phyloP scores from a whole-genome alignment of 1,284 basidiomycete genomes.

The Cryptococcus jaspeensis region DNA sequence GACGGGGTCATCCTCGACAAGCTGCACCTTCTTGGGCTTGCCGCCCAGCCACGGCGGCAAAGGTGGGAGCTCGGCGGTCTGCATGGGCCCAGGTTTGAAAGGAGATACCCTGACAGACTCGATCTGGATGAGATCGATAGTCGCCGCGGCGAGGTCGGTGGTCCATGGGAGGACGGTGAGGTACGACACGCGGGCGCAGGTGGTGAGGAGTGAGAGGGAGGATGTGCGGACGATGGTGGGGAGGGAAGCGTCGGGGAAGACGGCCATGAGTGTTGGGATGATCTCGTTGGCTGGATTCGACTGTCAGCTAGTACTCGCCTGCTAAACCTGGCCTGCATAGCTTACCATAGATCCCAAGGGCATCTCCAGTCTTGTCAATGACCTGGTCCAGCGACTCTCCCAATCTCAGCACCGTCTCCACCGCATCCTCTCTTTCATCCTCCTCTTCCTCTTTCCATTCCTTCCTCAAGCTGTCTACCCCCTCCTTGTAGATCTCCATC shows the following conservation, averaged over 20 bases:
- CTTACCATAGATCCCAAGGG: conserved; percentile 69
- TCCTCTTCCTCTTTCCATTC: conserved; percentile 43
- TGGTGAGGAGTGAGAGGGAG: conserved; percentile 74
- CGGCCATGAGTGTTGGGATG: conserved; percentile 65
- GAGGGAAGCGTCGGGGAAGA: conserved; percentile 61
- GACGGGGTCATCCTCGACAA: conserved; percentile 15
- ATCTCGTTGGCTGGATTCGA: conserved; percentile 61
- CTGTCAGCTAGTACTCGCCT: not conserved
- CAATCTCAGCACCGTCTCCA: conserved; percentile 75
- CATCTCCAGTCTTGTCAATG: conserved; percentile 69
- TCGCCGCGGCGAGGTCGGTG: conserved; percentile 62
- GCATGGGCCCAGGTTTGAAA: conserved; percentile 5
- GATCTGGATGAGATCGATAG: conserved; percentile 74
- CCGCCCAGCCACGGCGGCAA: not conserved
- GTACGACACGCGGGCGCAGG: conserved; percentile 65
- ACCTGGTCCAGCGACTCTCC: conserved; percentile 85
- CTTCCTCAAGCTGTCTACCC: conserved; percentile 5
- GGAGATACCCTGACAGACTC: conserved; percentile 58
- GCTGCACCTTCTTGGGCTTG: conserved; percentile 8
- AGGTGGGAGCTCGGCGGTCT: not conserved
- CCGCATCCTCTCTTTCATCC: conserved; percentile 60
- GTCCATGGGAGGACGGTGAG: conserved; percentile 65
- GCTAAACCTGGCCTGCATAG: conserved; percentile 14
- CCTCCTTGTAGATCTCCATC: conserved; percentile 60
- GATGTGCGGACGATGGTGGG: conserved; percentile 77